Evolutionary conservation across 2,329 filamentous ascomycete genomes (phyloP), one percentile per base, ranked within the genome.

Genomic region (Cryphonectria japonica): DNA sequence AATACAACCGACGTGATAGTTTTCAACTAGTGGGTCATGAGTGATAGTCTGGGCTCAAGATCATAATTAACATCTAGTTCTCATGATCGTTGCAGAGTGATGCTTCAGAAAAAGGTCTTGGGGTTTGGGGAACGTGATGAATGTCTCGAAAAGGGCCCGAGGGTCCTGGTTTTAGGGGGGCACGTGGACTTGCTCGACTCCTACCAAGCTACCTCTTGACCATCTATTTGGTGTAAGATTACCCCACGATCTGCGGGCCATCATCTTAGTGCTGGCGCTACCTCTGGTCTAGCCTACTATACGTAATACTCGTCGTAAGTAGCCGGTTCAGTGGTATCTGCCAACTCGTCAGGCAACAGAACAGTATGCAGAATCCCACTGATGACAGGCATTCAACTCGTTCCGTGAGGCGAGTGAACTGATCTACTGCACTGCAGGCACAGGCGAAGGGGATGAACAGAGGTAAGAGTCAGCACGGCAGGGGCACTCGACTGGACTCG

Each of bases 221-320:
- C 61, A 32, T 59, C n/a, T 26, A n/a, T 2, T 3, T 43, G 9
- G 41, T 43, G 22, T n/a, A 46, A 29, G 61, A 29, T 26, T 64
- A 64, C 61, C 61, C 61, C 61, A 64, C 61, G 61, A 46, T 64
- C n/a, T 16, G 61, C n/a, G n/a, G 37, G 61, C 37, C 59, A 39
- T 34, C 32, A 39, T n/a, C 37, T 46, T 64, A 3, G n/a, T n/a
- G 37, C 61, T 43, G 61, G 61, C 37, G 61, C 61, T 46, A 43
- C 39, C 41, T 32, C 34, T 57, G 11, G 26, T n/a, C 46, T 8
- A 50, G 26, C 52, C 26, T 26, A 29, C 16, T 26, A 4, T 26
- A 57, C 26, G n/a, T 6, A 57, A 29, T 29, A n/a, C 2, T 5
- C n/a, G 32, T 16, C 2, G 52, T 32, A 29, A 29, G 52, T 16